Conservation (phyloP, 1,139 yeast species). For the Geotrichum carabidarum region DNA sequence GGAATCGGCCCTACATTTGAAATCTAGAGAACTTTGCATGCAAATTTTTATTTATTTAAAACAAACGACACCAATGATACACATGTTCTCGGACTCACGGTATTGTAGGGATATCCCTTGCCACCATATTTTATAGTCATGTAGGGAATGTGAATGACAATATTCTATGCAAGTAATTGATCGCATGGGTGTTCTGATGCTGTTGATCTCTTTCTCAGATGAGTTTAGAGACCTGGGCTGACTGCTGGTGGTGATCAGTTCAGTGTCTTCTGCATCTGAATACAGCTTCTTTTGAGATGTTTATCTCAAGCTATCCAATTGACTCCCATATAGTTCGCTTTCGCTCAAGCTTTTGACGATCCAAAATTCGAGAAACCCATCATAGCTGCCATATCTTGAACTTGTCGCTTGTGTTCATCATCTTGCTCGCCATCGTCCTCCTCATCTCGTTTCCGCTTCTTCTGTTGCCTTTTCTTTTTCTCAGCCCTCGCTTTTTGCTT, state of each 20-base stretch:
- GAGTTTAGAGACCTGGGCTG: too few species aligned
- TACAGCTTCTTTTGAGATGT: too few species aligned
- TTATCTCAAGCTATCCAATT: neutral
- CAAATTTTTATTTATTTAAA: neutral
- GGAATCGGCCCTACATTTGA: conserved; percentile 59
- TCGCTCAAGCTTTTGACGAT: conserved; percentile 13
- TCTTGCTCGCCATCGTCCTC: conserved; percentile 23
- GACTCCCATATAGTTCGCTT: neutral
- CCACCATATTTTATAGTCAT: too few species aligned
- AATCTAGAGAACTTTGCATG: conserved; percentile 33
- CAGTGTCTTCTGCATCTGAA: too few species aligned
- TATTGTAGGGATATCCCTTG: too few species aligned
- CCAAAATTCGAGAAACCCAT: conserved; percentile 60
- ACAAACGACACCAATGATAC: neutral
- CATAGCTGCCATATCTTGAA: conserved; percentile 38
- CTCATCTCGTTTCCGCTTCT: conserved; percentile 28
- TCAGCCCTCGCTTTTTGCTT: conserved; percentile 30
- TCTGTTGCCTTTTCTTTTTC: conserved; percentile 25
- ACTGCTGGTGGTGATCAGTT: too few species aligned
- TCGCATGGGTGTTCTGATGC: too few species aligned
- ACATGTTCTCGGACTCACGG: too few species aligned
- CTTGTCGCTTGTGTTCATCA: conserved; percentile 23
- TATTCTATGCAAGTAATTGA: too few species aligned
- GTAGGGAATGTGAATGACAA: too few species aligned
- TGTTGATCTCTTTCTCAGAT: too few species aligned